phyloP scores from a whole-genome alignment of 495 filamentous ascomycete species.

The Neurospora intermedia region DNA sequence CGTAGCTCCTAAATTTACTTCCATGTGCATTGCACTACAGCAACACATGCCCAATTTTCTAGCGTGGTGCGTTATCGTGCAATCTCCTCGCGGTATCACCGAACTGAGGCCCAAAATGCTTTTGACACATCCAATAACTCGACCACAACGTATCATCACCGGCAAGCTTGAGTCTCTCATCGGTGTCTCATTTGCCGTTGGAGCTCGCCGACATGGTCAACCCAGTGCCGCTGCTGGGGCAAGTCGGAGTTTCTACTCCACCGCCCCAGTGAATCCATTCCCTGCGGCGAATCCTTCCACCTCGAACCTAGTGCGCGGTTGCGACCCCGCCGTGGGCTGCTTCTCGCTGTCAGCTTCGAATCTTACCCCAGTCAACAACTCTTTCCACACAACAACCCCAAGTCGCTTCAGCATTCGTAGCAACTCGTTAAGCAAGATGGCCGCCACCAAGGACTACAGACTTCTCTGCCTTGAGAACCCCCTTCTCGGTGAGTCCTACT shows the following conservation, averaged over 20 bases:
- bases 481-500: constrained; percentile 59
- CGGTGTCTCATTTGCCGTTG: not conserved
- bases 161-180: not conserved
- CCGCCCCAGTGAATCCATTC: constrained; percentile 6
- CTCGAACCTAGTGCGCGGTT: not conserved
- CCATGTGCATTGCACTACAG: not conserved
- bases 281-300: not conserved
- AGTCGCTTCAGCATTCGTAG: constrained; percentile 1
- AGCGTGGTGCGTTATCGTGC: not conserved
- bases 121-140: constrained; percentile 5
- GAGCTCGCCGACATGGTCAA: not conserved
- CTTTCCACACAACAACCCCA: constrained; percentile 11
- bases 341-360: not conserved
- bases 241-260: constrained; percentile 4
- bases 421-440: constrained; percentile 44
- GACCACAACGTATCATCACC: not conserved
- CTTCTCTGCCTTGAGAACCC: constrained; percentile 93
- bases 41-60: not conserved
- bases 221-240: not conserved
- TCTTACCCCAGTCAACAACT: constrained; percentile 4
- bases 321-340: not conserved
- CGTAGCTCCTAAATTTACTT: not conserved
- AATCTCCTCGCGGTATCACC: not conserved
- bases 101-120: constrained; percentile 8
- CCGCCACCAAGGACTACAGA: constrained; percentile 61